phyloP scores from a whole-genome alignment of 2,329 filamentous ascomycete genomes.

The Fusarium sambucinum region DNA sequence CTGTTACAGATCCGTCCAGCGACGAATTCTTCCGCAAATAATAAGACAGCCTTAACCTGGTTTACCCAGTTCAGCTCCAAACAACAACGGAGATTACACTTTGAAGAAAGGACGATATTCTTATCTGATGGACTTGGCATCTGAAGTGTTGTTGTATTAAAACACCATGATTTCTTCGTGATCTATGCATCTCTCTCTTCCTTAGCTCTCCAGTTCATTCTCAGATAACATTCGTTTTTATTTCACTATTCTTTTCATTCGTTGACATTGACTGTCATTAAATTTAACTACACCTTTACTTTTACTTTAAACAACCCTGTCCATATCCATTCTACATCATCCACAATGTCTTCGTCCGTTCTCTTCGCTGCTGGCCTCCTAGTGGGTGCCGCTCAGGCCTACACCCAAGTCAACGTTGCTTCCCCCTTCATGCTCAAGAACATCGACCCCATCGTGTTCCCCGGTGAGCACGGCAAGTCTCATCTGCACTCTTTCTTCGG shows the following conservation, averaged over 20 bases:
- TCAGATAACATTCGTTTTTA: conserved; percentile 21
- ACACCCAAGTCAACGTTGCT: conserved; percentile 36
- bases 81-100: conserved; percentile 14
- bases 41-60: neutral
- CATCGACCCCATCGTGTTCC: conserved; percentile 52
- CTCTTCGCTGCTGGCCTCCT: conserved; percentile 35
- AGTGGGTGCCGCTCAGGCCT: conserved; percentile 34
- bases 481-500: conserved; percentile 55
- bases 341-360: conserved; percentile 39
- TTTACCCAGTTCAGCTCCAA: conserved; percentile 1
- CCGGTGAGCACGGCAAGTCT: conserved; percentile 49
- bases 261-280: conserved; percentile 38
- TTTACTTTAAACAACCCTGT: neutral
- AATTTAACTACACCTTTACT: conserved; percentile 8
- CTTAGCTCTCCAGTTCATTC: neutral
- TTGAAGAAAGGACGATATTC: neutral
- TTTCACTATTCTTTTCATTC: conserved; percentile 21
- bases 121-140: conserved; percentile 10
- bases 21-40: conserved; percentile 26
- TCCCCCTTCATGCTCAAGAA: conserved; percentile 52
- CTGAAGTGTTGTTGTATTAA: conserved; percentile 6
- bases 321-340: neutral
- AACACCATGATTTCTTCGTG: conserved; percentile 3
- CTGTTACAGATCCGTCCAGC: conserved; percentile 13
- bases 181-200: neutral